Conservation (phyloP, 495 filamentous ascomycete genomes). For the Xylaria telfairii region DNA sequence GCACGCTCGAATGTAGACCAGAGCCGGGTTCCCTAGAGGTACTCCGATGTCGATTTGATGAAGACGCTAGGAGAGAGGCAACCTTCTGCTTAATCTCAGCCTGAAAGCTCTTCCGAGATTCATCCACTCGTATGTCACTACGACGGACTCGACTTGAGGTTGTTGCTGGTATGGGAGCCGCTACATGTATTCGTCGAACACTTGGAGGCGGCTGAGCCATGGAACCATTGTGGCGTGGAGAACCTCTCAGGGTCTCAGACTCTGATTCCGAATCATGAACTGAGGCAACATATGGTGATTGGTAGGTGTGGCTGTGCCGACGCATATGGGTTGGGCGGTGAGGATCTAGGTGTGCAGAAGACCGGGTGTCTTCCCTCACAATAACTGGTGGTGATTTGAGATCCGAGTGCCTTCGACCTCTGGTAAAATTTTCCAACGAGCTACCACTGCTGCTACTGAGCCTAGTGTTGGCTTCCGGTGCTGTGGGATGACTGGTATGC, state of each 20-base stretch:
- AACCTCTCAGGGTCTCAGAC: slow-evolving; percentile 30
- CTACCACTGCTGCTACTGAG: slow-evolving; percentile 30
- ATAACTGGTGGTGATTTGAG: slow-evolving; percentile 29
- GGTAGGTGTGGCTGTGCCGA: slow-evolving; percentile 43
- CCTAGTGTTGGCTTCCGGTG: slow-evolving; percentile 27
- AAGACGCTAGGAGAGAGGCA: slow-evolving; percentile 34
- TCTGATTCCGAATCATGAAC: slow-evolving; percentile 35
- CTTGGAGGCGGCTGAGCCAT: slow-evolving; percentile 35
- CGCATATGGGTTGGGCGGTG: slow-evolving; percentile 29
- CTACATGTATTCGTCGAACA: slow-evolving; percentile 37
- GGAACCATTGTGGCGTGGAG: slow-evolving; percentile 27
- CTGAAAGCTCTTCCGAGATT: slow-evolving; percentile 35
- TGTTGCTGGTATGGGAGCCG: slow-evolving; percentile 23
- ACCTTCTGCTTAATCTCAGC: slow-evolving; percentile 39
- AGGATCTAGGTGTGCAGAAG: slow-evolving; percentile 35
- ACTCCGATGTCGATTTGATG: slow-evolving; percentile 35
- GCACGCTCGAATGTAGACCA: slow-evolving; percentile 22
- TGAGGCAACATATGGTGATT: slow-evolving; percentile 30
- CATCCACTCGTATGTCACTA: slow-evolving; percentile 34
- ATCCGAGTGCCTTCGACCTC: slow-evolving; percentile 39
- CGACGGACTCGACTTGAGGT: slow-evolving; percentile 31
- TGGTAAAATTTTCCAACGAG: slow-evolving; percentile 34
- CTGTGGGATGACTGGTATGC: slow-evolving; percentile 22
- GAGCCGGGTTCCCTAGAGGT: slow-evolving; percentile 34
- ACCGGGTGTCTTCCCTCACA: slow-evolving; percentile 26